A percentile compares a stretch with the other conserved stretches of the same genome.
Conservation (phyloP, 2,329 filamentous ascomycete species). For the Mycosphaerella arachidis region DNA sequence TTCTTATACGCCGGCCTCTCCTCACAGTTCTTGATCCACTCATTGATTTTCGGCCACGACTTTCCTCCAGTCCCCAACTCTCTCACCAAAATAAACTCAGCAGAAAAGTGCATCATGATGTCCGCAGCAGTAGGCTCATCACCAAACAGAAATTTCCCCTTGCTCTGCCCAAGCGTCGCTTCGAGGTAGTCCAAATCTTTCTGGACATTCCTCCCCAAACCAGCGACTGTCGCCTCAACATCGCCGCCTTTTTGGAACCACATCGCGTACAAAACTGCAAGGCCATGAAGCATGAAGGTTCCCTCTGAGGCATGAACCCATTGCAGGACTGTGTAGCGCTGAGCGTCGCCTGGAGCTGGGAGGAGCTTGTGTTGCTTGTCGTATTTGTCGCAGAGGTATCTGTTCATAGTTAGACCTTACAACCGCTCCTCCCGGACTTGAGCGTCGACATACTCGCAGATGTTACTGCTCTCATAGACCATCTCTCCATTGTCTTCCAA, state of each 20-base stretch:
- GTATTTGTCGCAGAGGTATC: constrained; percentile 47
- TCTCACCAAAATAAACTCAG: constrained; percentile 38
- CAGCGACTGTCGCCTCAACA: constrained; percentile 35
- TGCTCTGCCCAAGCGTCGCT: constrained; percentile 37
- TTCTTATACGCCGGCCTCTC: constrained; percentile 34
- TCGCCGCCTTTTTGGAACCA: constrained; percentile 40
- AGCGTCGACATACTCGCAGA: constrained; percentile 39
- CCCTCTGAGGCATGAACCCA: constrained; percentile 48
- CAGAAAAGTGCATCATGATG: constrained; percentile 44
- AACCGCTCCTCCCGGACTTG: background rate
- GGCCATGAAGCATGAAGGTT: constrained; percentile 43
- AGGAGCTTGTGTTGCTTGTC: constrained; percentile 38
- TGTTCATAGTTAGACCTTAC: constrained; percentile 15
- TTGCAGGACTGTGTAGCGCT: constrained; percentile 37
- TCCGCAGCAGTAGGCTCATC: constrained; percentile 42
- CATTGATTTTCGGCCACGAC: constrained; percentile 32
- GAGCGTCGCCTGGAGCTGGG: constrained; percentile 32
- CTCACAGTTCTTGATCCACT: constrained; percentile 38
- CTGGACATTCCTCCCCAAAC: constrained; percentile 40
- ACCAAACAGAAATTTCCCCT: constrained; percentile 40
- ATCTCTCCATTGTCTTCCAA: constrained; percentile 41
- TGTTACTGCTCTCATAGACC: constrained; percentile 44
- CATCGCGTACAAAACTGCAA: constrained; percentile 44
- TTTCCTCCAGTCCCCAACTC: constrained; percentile 36
- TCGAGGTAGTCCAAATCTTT: constrained; percentile 47